These are phyloP conservation scores for Pachysandra terminalis DNA, from an alignment of 164 flowering plant species.

Conservation along the genomic window DNA sequence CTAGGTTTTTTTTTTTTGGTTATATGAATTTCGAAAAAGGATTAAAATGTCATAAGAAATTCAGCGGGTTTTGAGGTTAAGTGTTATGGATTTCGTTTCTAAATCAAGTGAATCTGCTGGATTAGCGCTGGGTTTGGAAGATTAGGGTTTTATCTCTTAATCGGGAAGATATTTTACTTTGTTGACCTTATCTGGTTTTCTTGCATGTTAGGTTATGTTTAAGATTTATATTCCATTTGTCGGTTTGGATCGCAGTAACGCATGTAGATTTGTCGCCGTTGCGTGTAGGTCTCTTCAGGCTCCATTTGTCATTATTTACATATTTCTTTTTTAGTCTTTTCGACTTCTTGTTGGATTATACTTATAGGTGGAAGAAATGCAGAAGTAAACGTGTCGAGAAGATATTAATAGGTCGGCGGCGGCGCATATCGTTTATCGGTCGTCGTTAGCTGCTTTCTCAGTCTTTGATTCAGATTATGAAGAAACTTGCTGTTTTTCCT, in stretches of 20 bases:
- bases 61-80: no score
- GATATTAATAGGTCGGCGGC: no score
- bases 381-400: no score
- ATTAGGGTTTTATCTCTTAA: neutral
- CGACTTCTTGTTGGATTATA: neutral
- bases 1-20: no score
- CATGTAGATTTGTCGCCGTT: neutral
- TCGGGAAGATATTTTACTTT: neutral
- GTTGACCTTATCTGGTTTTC: neutral
- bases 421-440: no score
- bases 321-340: no score
- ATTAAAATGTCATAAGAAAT: no score
- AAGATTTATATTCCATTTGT: neutral
- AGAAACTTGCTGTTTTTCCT: neutral
- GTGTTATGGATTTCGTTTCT: no score
- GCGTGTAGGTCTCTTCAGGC: neutral
- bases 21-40: no score
- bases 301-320: neutral
- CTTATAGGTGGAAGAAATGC: no score
- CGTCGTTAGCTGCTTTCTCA: neutral
- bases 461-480: neutral
- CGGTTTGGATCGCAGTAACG: neutral
- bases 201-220: neutral
- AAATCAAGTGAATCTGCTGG: no score
- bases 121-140: no score